phyloP scores from a whole-genome alignment of 345 rosid genomes.

The Streptanthus diversifolius region DNA sequence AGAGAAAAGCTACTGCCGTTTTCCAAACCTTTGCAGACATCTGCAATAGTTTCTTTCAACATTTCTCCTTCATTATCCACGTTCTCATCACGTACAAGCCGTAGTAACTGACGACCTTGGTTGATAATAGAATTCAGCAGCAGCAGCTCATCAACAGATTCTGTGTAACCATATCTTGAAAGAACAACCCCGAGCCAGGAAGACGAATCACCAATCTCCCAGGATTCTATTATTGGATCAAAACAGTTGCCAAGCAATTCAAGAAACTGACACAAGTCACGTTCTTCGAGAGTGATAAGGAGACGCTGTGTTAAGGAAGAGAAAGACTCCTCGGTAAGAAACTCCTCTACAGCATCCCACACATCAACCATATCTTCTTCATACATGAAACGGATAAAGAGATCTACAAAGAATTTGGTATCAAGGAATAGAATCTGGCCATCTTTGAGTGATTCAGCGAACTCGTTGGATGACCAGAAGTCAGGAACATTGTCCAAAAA shows the following conservation, averaged over 20 bases:
- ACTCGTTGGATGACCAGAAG: constrained; percentile 85
- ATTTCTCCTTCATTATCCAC: constrained; percentile 37
- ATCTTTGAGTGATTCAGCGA: constrained; percentile 71
- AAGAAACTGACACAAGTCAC: constrained; percentile 49
- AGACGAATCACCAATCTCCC: constrained; percentile 40
- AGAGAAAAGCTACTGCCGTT: constrained; percentile 38
- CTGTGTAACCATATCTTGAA: constrained; percentile 37
- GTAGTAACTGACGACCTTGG: constrained; percentile 62
- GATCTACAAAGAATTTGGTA: constrained; percentile 56
- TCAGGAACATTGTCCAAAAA: constrained; percentile 78
- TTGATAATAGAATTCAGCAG: constrained; percentile 58
- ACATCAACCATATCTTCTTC: constrained; percentile 59
- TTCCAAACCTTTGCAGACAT: constrained; percentile 41
- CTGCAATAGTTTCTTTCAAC: constrained; percentile 43
- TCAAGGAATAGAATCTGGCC: constrained; percentile 71
- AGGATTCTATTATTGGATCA: constrained; percentile 24
- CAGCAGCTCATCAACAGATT: constrained; percentile 63
- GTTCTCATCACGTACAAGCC: constrained; percentile 60
- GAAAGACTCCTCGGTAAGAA: constrained; percentile 63
- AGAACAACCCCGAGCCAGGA: constrained; percentile 61
- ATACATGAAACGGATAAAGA: constrained; percentile 62
- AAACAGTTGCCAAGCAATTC: constrained; percentile 43
- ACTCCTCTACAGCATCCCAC: constrained; percentile 67
- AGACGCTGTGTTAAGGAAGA: constrained; percentile 64
- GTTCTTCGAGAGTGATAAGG: constrained; percentile 66